Conservation (phyloP, 1,284 basidiomycete genomes). For the Tremellales sp. region DNA sequence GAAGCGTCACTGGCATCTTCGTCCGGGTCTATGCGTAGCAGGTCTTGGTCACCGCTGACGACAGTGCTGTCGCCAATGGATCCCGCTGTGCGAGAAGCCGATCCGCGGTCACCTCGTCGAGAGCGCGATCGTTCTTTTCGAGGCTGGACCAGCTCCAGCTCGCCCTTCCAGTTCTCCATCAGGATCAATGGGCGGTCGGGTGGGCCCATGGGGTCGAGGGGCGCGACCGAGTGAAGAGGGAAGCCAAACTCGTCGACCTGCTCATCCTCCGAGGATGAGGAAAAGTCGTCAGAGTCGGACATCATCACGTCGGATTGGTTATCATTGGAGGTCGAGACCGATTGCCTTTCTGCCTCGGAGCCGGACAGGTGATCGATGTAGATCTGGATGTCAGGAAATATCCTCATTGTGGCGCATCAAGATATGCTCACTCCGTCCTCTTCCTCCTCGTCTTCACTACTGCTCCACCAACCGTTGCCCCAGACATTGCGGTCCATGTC, state of each 20-base stretch:
- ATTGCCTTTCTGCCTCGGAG: constrained; percentile 39
- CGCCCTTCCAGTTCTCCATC: constrained; percentile 48
- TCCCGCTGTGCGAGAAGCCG: constrained; percentile 22
- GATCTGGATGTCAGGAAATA: background rate
- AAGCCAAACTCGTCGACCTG: constrained; percentile 44
- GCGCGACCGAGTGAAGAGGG: constrained; percentile 13
- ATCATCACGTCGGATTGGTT: constrained; percentile 28
- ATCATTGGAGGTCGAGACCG: constrained; percentile 38
- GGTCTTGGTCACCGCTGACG: constrained; percentile 31
- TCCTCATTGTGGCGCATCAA: background rate
- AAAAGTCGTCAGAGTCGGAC: constrained; percentile 29
- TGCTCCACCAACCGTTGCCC: constrained; percentile 16
- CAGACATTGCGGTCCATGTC: constrained; percentile 23
- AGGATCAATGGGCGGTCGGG: constrained; percentile 30
- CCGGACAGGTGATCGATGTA: constrained; percentile 31
- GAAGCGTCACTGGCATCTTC: constrained; percentile 22
- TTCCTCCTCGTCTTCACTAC: constrained; percentile 16
- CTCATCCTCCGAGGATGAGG: constrained; percentile 29
- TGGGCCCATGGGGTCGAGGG: constrained; percentile 10
- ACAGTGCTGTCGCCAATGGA: constrained; percentile 35
- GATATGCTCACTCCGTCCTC: constrained; percentile 30
- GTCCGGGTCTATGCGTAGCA: constrained; percentile 40
- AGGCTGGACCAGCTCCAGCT: constrained; percentile 43
- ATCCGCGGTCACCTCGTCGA: constrained; percentile 21
- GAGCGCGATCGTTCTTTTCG: constrained; percentile 27